These are phyloP conservation scores for Xylaria sp. DNA, from an alignment of 2,329 filamentous ascomycete genomes.

Conservation along the genomic window DNA sequence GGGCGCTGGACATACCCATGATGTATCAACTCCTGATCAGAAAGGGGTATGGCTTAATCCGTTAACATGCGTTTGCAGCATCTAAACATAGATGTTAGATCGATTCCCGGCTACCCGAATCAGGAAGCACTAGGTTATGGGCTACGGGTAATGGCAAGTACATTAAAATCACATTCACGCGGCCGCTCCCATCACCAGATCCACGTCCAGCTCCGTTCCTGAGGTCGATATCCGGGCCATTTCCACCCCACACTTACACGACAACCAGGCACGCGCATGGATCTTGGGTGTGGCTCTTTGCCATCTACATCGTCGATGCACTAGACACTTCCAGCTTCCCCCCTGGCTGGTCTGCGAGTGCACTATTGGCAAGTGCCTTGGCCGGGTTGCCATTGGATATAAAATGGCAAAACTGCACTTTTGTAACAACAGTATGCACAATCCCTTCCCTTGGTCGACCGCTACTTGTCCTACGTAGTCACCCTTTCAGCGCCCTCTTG, in stretches of 20 bases:
- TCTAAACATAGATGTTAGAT: too few species aligned
- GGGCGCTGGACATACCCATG: too few species aligned
- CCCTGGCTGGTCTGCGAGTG: neutral
- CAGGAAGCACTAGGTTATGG: too few species aligned
- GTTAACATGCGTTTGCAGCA: too few species aligned
- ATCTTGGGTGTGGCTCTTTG: constrained; percentile 4
- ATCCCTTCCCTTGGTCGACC: neutral
- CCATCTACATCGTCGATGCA: neutral
- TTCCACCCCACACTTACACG: neutral
- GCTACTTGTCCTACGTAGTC: neutral
- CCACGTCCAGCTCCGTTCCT: neutral
- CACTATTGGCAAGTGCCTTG: constrained; percentile 11
- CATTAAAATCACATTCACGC: neutral
- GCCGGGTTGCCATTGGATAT: constrained; percentile 12
- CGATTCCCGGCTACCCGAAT: too few species aligned
- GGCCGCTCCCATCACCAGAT: neutral
- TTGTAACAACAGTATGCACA: too few species aligned
- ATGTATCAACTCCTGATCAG: too few species aligned
- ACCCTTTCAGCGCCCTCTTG: neutral
- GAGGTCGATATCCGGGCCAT: neutral
- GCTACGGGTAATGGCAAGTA: too few species aligned
- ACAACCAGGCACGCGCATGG: neutral
- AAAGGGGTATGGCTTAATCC: too few species aligned
- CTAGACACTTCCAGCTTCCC: neutral
- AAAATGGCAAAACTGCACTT: constrained; percentile 10